Percentiles rank a stretch among this genome's conserved stretches.
Conservation (phyloP, 805 yeast genomes). For the Cyberlindnera amylophila region DNA sequence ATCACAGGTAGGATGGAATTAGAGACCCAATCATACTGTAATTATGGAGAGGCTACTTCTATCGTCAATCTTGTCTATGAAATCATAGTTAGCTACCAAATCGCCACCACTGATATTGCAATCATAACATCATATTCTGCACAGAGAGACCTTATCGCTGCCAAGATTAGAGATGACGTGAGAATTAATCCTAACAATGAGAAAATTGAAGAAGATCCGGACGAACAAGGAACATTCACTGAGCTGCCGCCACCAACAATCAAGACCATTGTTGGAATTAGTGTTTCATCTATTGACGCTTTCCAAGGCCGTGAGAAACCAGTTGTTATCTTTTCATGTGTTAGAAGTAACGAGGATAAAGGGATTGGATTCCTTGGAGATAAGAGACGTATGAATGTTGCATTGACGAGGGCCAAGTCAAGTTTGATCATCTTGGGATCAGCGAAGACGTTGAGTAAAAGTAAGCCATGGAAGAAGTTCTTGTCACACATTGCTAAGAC, state of each 20-base stretch:
- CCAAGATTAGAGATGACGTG: constrained; percentile 35
- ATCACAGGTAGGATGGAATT: no score
- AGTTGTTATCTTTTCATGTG: constrained; percentile 70
- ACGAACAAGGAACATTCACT: constrained; percentile 40
- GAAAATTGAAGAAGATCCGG: constrained; percentile 47
- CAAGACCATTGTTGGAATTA: constrained; percentile 39
- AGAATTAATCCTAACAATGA: constrained; percentile 54
- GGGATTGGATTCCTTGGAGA: constrained; percentile 59
- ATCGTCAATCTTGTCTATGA: neutral
- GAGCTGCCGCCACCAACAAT: constrained; percentile 10
- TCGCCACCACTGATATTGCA: constrained; percentile 42
- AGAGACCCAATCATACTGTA: neutral
- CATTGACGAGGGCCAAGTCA: constrained; percentile 60
- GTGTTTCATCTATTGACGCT: constrained; percentile 70
- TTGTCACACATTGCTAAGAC: no score
- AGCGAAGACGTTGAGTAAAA: no score
- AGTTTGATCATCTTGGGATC: neutral
- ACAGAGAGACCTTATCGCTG: constrained; percentile 63
- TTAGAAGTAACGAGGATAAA: constrained; percentile 52
- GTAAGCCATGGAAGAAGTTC: no score
- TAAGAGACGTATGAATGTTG: constrained; percentile 62
- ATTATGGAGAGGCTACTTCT: neutral
- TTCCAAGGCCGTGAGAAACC: constrained; percentile 88
- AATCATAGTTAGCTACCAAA: neutral
- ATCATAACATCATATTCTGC: constrained; percentile 73